phyloP scores from a whole-genome alignment of 345 rosid species.

The Salix dunnii region DNA sequence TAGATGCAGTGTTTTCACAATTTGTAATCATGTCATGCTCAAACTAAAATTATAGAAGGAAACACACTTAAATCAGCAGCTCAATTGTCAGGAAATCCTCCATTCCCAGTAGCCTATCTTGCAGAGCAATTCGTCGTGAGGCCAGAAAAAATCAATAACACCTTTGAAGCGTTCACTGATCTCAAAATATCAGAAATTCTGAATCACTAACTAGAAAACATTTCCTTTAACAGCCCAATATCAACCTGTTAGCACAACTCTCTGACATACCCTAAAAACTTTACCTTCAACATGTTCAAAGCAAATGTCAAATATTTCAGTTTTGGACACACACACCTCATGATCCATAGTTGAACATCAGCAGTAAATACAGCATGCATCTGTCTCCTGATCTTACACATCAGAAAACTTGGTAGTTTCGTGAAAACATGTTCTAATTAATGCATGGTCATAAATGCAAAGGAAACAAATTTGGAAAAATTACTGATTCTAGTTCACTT shows the following conservation, averaged over 20 bases:
- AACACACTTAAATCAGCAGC: not conserved
- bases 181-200: slow-evolving; percentile 8
- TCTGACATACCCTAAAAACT: not conserved
- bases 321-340: not conserved
- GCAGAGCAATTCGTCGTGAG: slow-evolving; percentile 37
- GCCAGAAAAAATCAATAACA: slow-evolving; percentile 41
- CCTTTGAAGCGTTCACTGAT: slow-evolving; percentile 35
- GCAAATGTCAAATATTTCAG: not conserved
- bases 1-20: not conserved
- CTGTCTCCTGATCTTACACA: not conserved
- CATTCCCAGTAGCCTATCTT: slow-evolving; percentile 21
- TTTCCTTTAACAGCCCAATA: not conserved
- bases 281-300: not conserved
- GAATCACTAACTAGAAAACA: too few relatives aligned
- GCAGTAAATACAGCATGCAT: not conserved
- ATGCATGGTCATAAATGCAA: not conserved
- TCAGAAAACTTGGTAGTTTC: not conserved
- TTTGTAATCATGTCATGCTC: too few relatives aligned
- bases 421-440: not conserved
- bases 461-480: not conserved
- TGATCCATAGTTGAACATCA: slow-evolving; percentile 23
- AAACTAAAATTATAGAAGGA: slow-evolving; percentile 2
- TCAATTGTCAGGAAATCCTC: slow-evolving; percentile 16
- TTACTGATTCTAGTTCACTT: too few relatives aligned
- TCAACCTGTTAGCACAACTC: not conserved